phyloP scores from a whole-genome alignment of 345 rosid genomes.

The Eutrema japonicum region DNA sequence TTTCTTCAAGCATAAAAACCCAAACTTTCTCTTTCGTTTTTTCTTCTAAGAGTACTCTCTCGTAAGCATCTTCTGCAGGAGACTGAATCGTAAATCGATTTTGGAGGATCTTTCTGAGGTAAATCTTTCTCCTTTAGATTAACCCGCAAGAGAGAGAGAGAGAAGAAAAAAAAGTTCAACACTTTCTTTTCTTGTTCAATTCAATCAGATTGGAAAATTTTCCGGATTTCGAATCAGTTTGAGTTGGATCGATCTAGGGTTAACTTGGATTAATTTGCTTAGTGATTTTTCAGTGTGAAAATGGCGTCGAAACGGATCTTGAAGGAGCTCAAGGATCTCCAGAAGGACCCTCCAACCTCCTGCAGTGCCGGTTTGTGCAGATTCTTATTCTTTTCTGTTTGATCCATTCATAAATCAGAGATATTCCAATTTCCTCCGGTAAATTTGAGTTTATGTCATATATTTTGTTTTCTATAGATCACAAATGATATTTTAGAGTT shows the following conservation, averaged over 20 bases:
- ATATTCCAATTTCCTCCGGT: background rate
- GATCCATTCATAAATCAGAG: background rate
- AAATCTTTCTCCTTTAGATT: slow-evolving; percentile 5
- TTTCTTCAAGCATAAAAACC: slow-evolving; percentile 22
- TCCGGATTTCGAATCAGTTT: background rate
- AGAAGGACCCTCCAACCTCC: slow-evolving; percentile 70
- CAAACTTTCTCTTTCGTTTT: slow-evolving; percentile 13
- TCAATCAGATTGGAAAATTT: background rate
- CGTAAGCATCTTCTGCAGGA: slow-evolving; percentile 33
- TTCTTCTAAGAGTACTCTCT: background rate
- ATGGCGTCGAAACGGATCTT: slow-evolving; percentile 69
- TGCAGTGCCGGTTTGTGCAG: slow-evolving; percentile 59
- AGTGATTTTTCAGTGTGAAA: slow-evolving; percentile 25
- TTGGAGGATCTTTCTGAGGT: slow-evolving; percentile 32
- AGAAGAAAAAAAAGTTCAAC: background rate
- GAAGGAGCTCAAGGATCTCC: slow-evolving; percentile 71
- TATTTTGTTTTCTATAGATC: background rate
- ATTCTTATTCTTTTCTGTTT: background rate
- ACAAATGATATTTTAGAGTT: background rate
- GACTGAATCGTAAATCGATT: slow-evolving; percentile 21
- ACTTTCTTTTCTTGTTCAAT: background rate
- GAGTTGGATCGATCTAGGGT: slow-evolving; percentile 16
- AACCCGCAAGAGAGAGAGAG: background rate
- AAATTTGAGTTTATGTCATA: background rate
- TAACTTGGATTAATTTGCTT: slow-evolving; percentile 2